Base-by-base conservation (phyloP, 2,329 filamentous ascomycete genomes). In the Ophiostoma perfectum region DNA sequence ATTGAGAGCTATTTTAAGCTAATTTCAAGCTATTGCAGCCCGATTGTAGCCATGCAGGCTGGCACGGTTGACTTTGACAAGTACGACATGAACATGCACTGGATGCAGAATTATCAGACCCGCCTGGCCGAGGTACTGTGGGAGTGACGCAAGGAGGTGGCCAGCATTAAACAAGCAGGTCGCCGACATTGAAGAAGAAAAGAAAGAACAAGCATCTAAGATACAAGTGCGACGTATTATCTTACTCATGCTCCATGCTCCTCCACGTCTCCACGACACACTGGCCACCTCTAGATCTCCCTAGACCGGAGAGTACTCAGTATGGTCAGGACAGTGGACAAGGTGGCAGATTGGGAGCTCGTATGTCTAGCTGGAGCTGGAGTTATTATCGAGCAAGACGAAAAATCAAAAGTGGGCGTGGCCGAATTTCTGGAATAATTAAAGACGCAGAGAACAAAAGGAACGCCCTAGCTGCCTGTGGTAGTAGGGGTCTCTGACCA, bases 401-500 rank as follows among this genome's bases (percentile, higher is more conserved):
- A 36, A 55, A 55, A 11, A 4, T 27, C 18, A 55, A 55, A 55
- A 55, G 49, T 36, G 49, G 49, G 14, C 49, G 27, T 55, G 49
- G n/a, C 49, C 49, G 18, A 55, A 9, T 18, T 55, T 55, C n/a
- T 55, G 49, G n/a, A 27, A 27, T 52, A 9, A 52, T 12, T 52
- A 52, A n/a, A 52, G 47, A 27, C 14, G 42, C 14, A 45, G 42
- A 55, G 49, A 55, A 27, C 49, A 55, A 55, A 55, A 55, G 27
- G n/a, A 55, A 55, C 49, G n/a, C 49, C 49, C n/a, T 52, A 52
- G 49, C 27, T 27, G 27, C n/a, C 18, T 55, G 49, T 55, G 5
- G 49, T 55, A 55, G 49, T 55, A 55, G n/a, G 49, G 49, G 49
- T 55, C 49, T 47, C n/a, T 47, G 45, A 47, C 9, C 49, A 55